Evolutionary conservation across 1,139 yeast species (phyloP), one percentile per base, ranked within the genome.

Genomic region (Zygosaccharomyces sapae): DNA sequence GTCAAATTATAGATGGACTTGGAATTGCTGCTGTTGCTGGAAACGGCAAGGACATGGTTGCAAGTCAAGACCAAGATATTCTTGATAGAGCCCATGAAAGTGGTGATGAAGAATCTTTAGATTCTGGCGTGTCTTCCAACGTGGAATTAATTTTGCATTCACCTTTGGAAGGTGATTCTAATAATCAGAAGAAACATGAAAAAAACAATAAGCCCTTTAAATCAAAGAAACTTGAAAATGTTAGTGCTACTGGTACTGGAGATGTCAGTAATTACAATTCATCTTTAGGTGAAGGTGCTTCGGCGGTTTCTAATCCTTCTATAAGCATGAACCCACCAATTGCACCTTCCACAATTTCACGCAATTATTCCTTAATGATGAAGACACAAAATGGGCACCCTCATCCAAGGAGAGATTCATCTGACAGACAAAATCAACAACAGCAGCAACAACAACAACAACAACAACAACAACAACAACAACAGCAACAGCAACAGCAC

Each of bases 131-230:
- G 8, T 45, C 51, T 9, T 43, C 43, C 7, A 63, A 59, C 12
- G 46, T 58, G 5, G 64, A 61, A 42, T 52, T 61, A 9, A 59
- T 61, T 19, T 53, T 61, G 27, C 44, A 46, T 25, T 43, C 54
- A 1, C 55, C 58, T 3, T 33, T 29, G 20, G 45, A 41, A 8
- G 44, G 41, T 8, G 37, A 38, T 18, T 22, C 16, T n/a, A 38
- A 25, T 18, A 41, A 30, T 30, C 37, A 9, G 35, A 35, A 31
- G 34, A 6, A 22, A 7, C 13, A 19, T n/a, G 20, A 33, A 12
- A 25, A 20, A 10, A 34, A 9, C 25, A 13, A 18, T 19, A 5
- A 35, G 13, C 22, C 36, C 9, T 10, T 25, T 25, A 33, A 33
- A 3, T n/a, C 10, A 19, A 24, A 19, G 25, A 36, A 42, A 27